Conservation (phyloP, 352 stramenopile genomes). For the Globisporangium nodosum region DNA sequence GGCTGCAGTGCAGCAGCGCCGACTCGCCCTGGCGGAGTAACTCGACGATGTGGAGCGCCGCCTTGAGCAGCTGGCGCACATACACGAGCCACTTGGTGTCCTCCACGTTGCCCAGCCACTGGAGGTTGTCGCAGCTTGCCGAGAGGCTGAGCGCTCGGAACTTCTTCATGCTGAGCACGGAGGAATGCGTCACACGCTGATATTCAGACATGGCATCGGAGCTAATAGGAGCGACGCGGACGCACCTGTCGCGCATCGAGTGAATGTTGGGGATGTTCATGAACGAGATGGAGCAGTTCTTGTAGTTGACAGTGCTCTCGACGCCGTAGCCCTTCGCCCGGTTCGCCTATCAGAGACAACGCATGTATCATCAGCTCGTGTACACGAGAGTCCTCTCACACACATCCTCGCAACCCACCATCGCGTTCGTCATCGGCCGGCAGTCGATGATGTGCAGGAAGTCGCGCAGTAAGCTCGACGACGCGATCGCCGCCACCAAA, state of each 20-base stretch:
- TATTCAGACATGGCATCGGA: not conserved
- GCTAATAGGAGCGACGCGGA: not conserved
- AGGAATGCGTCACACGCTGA: not conserved
- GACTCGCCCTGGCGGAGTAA: conserved; percentile 88
- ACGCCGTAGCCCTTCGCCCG: conserved; percentile 92
- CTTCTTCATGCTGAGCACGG: conserved; percentile 53
- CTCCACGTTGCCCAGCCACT: conserved; percentile 90
- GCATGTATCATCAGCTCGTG: not conserved
- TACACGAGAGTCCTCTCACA: too few relatives aligned
- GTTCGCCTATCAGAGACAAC: conserved; percentile 32
- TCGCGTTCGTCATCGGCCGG: conserved; percentile 69
- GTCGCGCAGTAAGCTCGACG: conserved; percentile 58
- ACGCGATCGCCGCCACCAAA: conserved; percentile 58
- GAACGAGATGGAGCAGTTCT: conserved; percentile 92
- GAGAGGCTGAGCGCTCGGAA: conserved; percentile 67
- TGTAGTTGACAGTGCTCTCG: conserved; percentile 96
- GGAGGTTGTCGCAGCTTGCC: conserved; percentile 88
- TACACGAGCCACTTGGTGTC: conserved; percentile 97
- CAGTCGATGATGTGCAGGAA: conserved; percentile 82
- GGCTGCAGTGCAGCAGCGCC: conserved; percentile 77
- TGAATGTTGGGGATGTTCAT: conserved; percentile 99
- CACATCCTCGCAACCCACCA: conserved; percentile 22
- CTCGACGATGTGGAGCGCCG: conserved; percentile 88
- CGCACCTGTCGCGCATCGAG: conserved; percentile 93
- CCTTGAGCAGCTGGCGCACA: conserved; percentile 91